These are phyloP conservation scores for Penstemon barbatus DNA, from an alignment of 257 asterid genomes.

Conservation along the genomic window DNA sequence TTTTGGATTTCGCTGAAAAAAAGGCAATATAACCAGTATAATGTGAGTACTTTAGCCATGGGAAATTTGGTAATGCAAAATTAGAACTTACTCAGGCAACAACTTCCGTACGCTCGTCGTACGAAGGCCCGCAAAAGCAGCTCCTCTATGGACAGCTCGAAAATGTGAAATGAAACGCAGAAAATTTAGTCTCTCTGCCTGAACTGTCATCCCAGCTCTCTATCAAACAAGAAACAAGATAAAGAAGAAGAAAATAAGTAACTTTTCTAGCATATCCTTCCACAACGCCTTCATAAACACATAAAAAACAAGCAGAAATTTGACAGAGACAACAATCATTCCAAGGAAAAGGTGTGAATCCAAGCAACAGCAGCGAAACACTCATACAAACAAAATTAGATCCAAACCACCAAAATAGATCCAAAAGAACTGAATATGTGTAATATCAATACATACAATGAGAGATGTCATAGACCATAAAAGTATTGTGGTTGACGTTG, in stretches of 20 bases:
- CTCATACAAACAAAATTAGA: conserved; percentile 15
- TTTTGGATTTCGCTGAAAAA: too few relatives aligned
- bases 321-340: background rate
- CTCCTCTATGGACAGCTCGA: conserved; percentile 96
- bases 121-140: conserved; percentile 97
- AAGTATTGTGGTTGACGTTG: background rate
- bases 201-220: conserved; percentile 96
- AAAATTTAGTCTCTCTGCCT: conserved; percentile 88
- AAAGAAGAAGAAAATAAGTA: conserved; percentile 24
- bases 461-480: background rate
- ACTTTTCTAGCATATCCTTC: conserved; percentile 16
- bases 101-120: conserved; percentile 95
- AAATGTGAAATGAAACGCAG: conserved; percentile 92
- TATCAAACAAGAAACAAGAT: conserved; percentile 35
- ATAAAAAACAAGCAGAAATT: background rate
- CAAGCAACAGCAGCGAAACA: background rate
- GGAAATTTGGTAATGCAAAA: too few relatives aligned
- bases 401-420: background rate
- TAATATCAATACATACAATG: conserved; percentile 10
- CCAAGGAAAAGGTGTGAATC: background rate
- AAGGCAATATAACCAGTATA: too few relatives aligned
- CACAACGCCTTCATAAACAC: conserved; percentile 8
- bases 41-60: background rate
- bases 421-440: conserved; percentile 2
- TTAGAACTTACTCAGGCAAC: conserved; percentile 86